A percentile compares a stretch with the other conserved stretches of the same genome.
These are phyloP conservation scores for Aspergillus avenaceus DNA, from an alignment of 495 filamentous ascomycete genomes.

Conservation along the genomic window DNA sequence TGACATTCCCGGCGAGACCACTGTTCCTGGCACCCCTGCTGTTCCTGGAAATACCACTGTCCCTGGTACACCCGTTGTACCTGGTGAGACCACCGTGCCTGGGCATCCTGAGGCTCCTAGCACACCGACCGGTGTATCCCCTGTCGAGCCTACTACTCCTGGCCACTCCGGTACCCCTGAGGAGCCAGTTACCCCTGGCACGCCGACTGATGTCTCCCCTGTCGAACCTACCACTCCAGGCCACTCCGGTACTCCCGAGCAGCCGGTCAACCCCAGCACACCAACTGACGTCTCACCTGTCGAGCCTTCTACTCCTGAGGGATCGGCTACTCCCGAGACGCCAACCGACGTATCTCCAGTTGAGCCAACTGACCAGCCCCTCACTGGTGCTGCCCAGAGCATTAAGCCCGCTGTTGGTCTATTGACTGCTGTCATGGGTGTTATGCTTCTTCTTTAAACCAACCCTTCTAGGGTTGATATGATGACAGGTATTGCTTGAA, in stretches of 20 bases:
- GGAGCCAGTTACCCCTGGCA: background rate
- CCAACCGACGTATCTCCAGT: conserved; percentile 17
- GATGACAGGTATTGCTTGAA: background rate
- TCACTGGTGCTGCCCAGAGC: conserved; percentile 32
- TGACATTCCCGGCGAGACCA: background rate
- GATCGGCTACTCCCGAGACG: background rate
- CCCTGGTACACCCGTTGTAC: background rate
- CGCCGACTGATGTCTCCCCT: background rate
- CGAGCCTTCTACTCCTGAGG: conserved; percentile 9
- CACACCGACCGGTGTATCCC: background rate
- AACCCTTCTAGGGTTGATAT: background rate
- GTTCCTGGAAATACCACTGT: background rate
- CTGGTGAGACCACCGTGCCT: background rate
- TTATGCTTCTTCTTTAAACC: conserved; percentile 40
- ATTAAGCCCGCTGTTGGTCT: conserved; percentile 34
- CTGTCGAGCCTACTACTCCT: background rate
- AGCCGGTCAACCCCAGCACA: background rate
- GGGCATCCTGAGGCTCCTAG: background rate
- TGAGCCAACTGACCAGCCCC: conserved; percentile 11
- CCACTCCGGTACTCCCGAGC: conserved; percentile 1
- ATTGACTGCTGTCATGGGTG: conserved; percentile 34
- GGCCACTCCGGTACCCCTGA: conserved; percentile 3
- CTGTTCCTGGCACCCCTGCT: background rate
- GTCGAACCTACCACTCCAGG: background rate
- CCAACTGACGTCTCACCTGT: conserved; percentile 17